These are phyloP conservation scores for Dittrichia graveolens DNA, from an alignment of 129 eudicot genomes.

Conservation along the genomic window DNA sequence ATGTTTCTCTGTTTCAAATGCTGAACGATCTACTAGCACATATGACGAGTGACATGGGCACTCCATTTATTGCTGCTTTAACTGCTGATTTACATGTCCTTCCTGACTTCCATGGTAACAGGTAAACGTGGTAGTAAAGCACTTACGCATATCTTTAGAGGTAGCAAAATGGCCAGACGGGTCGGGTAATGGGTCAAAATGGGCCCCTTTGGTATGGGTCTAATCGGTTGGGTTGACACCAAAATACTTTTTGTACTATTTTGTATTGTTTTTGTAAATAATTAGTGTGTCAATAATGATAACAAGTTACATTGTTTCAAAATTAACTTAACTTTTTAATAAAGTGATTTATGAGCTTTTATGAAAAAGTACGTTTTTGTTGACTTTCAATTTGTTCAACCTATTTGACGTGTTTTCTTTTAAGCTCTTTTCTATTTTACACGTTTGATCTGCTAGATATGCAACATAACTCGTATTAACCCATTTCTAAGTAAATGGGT, in stretches of 20 bases:
- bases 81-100: constrained; percentile 81
- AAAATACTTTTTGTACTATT: neutral
- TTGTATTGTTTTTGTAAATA: neutral
- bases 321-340: neutral
- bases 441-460: neutral
- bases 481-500: neutral
- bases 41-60: constrained; percentile 50
- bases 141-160: constrained; percentile 6
- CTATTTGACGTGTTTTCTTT: too few species aligned
- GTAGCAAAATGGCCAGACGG: constrained; percentile 6
- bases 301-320: neutral
- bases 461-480: too few species aligned
- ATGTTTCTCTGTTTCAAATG: constrained; percentile 71
- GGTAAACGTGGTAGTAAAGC: constrained; percentile 46
- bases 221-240: neutral
- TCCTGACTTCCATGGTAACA: constrained; percentile 99
- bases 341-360: neutral
- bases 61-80: constrained; percentile 83
- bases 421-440: too few species aligned
- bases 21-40: constrained; percentile 72
- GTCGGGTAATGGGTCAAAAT: neutral
- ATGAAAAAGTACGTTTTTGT: neutral
- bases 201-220: neutral
- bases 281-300: constrained; percentile 1
- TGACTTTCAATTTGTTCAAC: neutral